Percentiles rank a stretch among this genome's conserved stretches.
phyloP scores from a whole-genome alignment of 306 rosid species.

The Quercus wislizeni region DNA sequence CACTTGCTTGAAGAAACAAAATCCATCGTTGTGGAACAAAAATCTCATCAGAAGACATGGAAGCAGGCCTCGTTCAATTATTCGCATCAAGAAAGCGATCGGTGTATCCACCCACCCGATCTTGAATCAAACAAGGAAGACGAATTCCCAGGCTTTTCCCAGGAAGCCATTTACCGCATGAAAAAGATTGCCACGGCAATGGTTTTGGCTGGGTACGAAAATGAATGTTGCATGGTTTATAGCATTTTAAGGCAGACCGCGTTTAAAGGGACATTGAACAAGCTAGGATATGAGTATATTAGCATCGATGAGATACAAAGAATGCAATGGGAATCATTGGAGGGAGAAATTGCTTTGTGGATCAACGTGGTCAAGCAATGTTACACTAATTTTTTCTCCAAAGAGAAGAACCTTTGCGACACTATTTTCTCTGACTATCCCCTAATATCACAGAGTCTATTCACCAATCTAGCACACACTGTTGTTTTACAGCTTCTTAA shows the following conservation, averaged over 20 bases:
- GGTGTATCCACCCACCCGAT: background rate
- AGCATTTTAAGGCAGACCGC: constrained; percentile 40
- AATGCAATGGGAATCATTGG: constrained; percentile 67
- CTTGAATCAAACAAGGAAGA: constrained; percentile 9
- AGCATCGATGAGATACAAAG: constrained; percentile 60
- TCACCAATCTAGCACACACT: constrained; percentile 37
- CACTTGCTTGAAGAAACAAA: constrained; percentile 31
- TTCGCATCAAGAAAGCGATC: constrained; percentile 20
- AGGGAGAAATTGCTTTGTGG: constrained; percentile 61
- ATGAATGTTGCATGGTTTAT: constrained; percentile 58
- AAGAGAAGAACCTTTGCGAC: constrained; percentile 43
- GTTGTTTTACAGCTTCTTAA: constrained; percentile 48
- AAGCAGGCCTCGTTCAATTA: constrained; percentile 35
- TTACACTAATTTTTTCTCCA: constrained; percentile 43
- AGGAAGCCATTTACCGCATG: constrained; percentile 32
- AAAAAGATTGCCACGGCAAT: constrained; percentile 48
- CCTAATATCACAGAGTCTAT: constrained; percentile 29
- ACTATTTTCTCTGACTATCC: constrained; percentile 42
- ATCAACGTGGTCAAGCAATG: constrained; percentile 51
- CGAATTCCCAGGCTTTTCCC: constrained; percentile 33
- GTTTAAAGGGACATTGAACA: constrained; percentile 35
- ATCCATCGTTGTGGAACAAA: background rate
- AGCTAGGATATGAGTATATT: constrained; percentile 35
- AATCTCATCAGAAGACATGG: background rate
- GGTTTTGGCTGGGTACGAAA: constrained; percentile 56